Percentiles rank a stretch among this genome's conserved stretches.
Conservation (phyloP, 2,329 filamentous ascomycete genomes). For the Penicillium vulpinum region DNA sequence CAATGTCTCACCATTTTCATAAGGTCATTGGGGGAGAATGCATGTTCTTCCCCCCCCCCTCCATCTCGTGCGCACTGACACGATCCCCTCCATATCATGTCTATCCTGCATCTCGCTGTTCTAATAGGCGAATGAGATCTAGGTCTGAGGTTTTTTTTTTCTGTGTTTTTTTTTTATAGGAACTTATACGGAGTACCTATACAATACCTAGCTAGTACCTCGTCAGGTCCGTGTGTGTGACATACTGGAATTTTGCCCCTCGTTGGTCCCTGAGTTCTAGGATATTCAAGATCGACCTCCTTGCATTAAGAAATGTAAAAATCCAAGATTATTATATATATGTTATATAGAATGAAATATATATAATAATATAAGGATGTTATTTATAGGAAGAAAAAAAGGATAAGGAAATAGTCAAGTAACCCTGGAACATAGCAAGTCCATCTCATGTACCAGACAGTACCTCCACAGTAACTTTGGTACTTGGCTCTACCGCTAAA, state of each 20-base stretch:
- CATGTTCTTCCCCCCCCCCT: conserved; percentile 4
- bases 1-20: conserved; percentile 1
- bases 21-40: conserved; percentile 2
- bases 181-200: neutral
- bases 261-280: neutral
- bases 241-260: conserved; percentile 11
- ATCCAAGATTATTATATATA: neutral
- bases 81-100: conserved; percentile 15
- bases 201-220: neutral
- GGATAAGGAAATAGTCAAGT: neutral
- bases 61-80: neutral
- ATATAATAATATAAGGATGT: neutral
- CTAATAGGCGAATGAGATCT: neutral
- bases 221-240: neutral
- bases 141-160: neutral
- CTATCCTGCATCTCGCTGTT: conserved; percentile 3
- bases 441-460: conserved; percentile 14
- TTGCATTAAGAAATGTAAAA: conserved; percentile 7
- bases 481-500: conserved; percentile 26
- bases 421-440: neutral
- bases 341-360: neutral
- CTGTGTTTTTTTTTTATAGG: neutral
- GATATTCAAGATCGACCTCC: conserved; percentile 2
- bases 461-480: conserved; percentile 24
- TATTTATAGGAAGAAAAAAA: too few species aligned